Evolutionary conservation across 306 rosid genomes (phyloP).

Genomic region (Prunus campanulata): DNA sequence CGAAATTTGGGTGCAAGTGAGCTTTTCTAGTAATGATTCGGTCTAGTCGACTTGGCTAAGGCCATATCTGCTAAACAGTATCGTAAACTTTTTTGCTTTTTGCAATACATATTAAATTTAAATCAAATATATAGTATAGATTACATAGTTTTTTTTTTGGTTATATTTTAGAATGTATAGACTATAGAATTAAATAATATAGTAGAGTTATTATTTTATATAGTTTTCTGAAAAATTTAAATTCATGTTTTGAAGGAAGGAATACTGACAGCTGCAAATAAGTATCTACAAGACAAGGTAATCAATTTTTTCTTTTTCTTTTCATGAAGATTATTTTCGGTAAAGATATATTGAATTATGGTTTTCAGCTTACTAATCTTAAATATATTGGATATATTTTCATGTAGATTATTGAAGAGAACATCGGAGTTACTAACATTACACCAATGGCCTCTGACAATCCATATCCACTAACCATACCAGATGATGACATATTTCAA

Average conservation of each 20-base stretch:
- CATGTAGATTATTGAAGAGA: constrained; percentile 12
- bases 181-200: no score
- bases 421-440: background rate
- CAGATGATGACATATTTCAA: constrained; percentile 2
- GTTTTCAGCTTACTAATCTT: background rate
- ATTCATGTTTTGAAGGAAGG: constrained; percentile 27
- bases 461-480: constrained; percentile 18
- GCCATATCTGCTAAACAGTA: no score
- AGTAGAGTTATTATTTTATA: background rate
- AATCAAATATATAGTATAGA: no score
- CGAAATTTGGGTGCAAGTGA: no score
- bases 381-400: background rate
- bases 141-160: no score
- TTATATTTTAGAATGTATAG: no score
- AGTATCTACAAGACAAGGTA: constrained; percentile 38
- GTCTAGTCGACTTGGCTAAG: no score
- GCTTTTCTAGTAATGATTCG: no score
- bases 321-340: background rate
- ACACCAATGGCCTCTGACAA: background rate
- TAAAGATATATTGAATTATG: no score
- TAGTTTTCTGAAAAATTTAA: background rate
- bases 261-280: constrained; percentile 33
- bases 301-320: background rate
- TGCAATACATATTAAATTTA: no score
- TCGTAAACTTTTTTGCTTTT: no score